phyloP scores from a whole-genome alignment of 139 green algal species.

The Tetradesmus lagerheimii region DNA sequence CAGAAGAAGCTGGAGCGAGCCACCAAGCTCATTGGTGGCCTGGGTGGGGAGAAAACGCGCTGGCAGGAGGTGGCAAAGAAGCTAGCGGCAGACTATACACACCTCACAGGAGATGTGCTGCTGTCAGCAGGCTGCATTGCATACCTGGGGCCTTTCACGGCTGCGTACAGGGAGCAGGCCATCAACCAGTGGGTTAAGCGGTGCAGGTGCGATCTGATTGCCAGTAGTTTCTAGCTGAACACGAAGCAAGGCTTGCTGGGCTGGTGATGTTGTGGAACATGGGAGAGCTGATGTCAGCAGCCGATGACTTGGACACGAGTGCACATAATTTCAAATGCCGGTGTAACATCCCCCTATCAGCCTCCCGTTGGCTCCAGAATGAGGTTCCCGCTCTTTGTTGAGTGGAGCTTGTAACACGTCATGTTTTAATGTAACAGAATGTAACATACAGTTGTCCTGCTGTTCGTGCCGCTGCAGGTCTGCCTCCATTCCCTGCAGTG shows the following conservation, averaged over 20 bases:
- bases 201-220: constrained; percentile 23
- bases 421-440: neutral
- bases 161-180: constrained; percentile 69
- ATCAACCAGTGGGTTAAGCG: neutral
- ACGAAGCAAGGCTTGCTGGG: too few relatives aligned
- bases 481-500: constrained; percentile 61
- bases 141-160: constrained; percentile 87
- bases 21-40: constrained; percentile 72
- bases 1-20: constrained; percentile 74
- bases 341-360: too few relatives aligned
- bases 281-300: too few relatives aligned
- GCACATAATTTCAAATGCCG: too few relatives aligned
- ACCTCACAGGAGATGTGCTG: constrained; percentile 85
- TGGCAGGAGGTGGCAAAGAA: constrained; percentile 76
- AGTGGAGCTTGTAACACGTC: too few relatives aligned
- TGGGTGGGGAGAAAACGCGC: constrained; percentile 85
- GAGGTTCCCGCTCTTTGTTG: too few relatives aligned
- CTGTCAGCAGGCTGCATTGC: constrained; percentile 79
- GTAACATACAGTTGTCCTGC: too few relatives aligned
- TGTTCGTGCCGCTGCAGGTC: constrained; percentile 50
- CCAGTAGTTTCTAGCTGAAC: neutral
- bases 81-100: constrained; percentile 74
- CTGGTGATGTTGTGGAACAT: too few relatives aligned
- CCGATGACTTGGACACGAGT: too few relatives aligned
- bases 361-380: too few relatives aligned